Base-by-base conservation (phyloP, 371 early-diverging fungal species). In the Mucor irregularis region DNA sequence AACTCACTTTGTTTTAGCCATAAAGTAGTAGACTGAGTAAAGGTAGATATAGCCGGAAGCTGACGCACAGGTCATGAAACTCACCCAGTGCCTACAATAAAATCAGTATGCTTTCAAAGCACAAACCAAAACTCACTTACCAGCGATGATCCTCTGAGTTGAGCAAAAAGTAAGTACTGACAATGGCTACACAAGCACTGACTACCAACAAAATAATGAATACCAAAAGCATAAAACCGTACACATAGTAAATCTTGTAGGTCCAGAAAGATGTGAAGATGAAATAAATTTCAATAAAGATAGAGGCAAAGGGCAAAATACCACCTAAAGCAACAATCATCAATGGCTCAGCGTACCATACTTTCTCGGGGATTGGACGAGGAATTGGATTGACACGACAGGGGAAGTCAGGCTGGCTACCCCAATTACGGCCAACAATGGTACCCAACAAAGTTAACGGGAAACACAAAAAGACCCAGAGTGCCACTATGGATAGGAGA, bases 201-300 rank as follows among this genome's bases (percentile, higher is more conserved):
- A 90, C 89, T 44, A 89, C 67, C 43, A 88, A 51, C 46, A 93
- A 70, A 42, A 92, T 86, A 0, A 81, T 49, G 61, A 90, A 87
- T 0, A 90, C 89, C 6, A 91, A 70, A 50, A 92, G 56, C 76
- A 90, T 84, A 53, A 92, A 90, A 0, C 93, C 91, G 73, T 90
- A 93, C 10, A 93, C 90, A 56, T 91, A 91, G 61, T 91, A 93
- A 42, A 88, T 84, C 71, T 86, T 89, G 76, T 89, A 88, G 11
- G 83, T 79, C 92, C 92, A 93, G 62, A 93, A 91, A 1, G 90
- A 89, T 19, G 90, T 84, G 66, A 91, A 91, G 54, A 94, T 73
- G 59, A 90, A 94, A 61, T 91, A 92, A 51, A 92, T 82, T 76
- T 94, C 94, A 62, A 94, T 90, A 64, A 92, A 94, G 50, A 92